Evolutionary conservation across 1,139 yeast species (phyloP).

Genomic region (Chernovozyma aurita): DNA sequence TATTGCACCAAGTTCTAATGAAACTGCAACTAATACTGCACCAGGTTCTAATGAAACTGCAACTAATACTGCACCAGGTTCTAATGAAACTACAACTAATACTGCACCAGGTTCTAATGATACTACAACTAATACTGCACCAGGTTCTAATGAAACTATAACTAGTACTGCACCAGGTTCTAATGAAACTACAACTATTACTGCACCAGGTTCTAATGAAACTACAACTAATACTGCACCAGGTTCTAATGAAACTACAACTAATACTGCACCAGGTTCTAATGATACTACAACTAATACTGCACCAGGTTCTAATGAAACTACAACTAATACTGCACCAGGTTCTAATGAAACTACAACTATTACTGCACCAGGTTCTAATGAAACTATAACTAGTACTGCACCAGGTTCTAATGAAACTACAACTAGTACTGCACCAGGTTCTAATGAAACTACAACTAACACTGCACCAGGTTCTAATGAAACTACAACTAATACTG

Average conservation of each 20-base stretch:
- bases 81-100: slow-evolving; percentile 9
- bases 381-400: slow-evolving; percentile 6
- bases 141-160: slow-evolving; percentile 4
- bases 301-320: neutral
- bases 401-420: no score
- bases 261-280: neutral
- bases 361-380: slow-evolving; percentile 2
- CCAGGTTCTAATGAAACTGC: slow-evolving; percentile 5
- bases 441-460: slow-evolving; percentile 5
- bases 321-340: slow-evolving; percentile 7
- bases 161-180: slow-evolving; percentile 5
- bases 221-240: slow-evolving; percentile 7
- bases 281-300: slow-evolving; percentile 7
- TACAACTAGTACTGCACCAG: slow-evolving; percentile 2
- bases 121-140: slow-evolving; percentile 8
- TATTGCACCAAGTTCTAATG: slow-evolving; percentile 9
- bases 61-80: slow-evolving; percentile 1
- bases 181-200: slow-evolving; percentile 6
- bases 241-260: slow-evolving; percentile 7
- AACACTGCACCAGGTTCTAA: slow-evolving; percentile 3
- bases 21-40: slow-evolving; percentile 7
- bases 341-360: slow-evolving; percentile 4
- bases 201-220: slow-evolving; percentile 4
- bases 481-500: slow-evolving; percentile 5
- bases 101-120: slow-evolving; percentile 11